phyloP scores from a whole-genome alignment of 2,329 filamentous ascomycete genomes.

The Alternaria consortialis region DNA sequence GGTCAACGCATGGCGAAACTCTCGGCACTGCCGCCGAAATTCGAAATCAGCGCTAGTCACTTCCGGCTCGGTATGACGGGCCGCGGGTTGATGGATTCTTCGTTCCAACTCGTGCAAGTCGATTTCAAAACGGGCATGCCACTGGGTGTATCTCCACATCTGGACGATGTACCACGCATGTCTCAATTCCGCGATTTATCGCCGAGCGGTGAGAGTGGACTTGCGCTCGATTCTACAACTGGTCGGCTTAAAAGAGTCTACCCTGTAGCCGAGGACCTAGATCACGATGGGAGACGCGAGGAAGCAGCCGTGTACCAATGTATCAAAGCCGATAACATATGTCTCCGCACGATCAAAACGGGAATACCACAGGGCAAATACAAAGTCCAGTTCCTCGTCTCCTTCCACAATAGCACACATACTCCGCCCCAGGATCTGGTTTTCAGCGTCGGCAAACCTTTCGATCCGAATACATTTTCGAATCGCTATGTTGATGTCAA shows the following conservation, averaged over 20 bases:
- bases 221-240: constrained; percentile 34
- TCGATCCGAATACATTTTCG: constrained; percentile 44
- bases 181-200: constrained; percentile 33
- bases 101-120: constrained; percentile 45
- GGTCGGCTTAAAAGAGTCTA: constrained; percentile 43
- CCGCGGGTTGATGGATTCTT: constrained; percentile 38
- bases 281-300: constrained; percentile 46
- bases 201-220: constrained; percentile 44
- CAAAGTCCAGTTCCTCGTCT: constrained; percentile 48
- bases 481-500: constrained; percentile 48
- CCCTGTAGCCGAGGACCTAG: constrained; percentile 48
- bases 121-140: constrained; percentile 52
- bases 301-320: constrained; percentile 51
- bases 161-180: constrained; percentile 37
- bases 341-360: constrained; percentile 47
- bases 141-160: constrained; percentile 30
- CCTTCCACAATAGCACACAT: constrained; percentile 36
- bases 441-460: constrained; percentile 51
- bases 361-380: constrained; percentile 51
- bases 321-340: constrained; percentile 42
- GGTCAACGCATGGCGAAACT: constrained; percentile 50
- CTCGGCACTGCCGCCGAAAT: constrained; percentile 46
- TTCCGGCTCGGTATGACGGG: constrained; percentile 48
- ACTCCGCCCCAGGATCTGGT: constrained; percentile 42
- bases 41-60: constrained; percentile 44